Evolutionary conservation across 805 yeast species (phyloP).

Genomic region (Dipodascus geniculatus): DNA sequence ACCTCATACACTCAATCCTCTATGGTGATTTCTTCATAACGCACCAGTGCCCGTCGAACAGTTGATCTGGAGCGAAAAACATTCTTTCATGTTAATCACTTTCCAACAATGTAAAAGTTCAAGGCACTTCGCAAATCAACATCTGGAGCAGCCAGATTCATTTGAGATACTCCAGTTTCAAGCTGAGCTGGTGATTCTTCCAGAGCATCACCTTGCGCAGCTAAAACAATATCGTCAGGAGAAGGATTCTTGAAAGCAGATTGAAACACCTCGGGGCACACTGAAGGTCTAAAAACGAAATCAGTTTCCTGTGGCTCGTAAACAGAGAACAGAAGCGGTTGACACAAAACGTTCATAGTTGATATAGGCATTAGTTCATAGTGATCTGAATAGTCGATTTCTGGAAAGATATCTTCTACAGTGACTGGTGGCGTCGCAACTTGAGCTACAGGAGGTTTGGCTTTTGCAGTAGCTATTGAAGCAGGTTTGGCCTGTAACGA

Average conservation of each 20-base stretch:
- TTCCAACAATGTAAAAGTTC: neutral
- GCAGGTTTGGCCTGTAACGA: neutral
- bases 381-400: neutral
- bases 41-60: too few species aligned
- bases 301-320: neutral
- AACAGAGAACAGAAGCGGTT: neutral
- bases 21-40: too few species aligned
- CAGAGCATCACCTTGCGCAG: neutral
- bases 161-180: neutral
- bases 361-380: neutral
- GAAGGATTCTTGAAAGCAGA: slow-evolving; percentile 47
- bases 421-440: neutral
- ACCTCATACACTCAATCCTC: too few species aligned
- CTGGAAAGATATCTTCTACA: neutral
- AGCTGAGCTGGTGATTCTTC: neutral
- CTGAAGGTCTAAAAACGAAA: slow-evolving; percentile 1
- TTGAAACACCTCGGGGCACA: slow-evolving; percentile 7
- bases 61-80: too few species aligned
- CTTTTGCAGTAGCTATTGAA: neutral
- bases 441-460: neutral
- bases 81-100: neutral
- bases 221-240: slow-evolving; percentile 45
- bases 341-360: neutral
- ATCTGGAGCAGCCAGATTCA: neutral
- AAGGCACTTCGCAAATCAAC: neutral